Percentiles rank a stretch among this genome's conserved stretches.
Conservation (phyloP, 352 stramenopile species). For the Pythium sp. region DNA sequence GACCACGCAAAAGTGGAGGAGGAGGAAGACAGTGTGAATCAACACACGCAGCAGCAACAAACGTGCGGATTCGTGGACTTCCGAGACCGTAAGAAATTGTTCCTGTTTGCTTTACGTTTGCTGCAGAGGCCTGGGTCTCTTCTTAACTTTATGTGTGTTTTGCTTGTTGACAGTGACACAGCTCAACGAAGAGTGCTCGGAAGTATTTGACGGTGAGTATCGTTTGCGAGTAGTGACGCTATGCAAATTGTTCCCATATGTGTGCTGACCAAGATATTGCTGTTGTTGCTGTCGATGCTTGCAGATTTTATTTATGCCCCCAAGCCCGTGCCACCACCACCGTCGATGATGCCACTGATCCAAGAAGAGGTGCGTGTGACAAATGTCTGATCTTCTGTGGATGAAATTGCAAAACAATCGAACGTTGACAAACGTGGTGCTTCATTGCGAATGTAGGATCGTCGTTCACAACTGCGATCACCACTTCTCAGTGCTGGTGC, state of each 20-base stretch:
- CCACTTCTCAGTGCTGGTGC: background rate
- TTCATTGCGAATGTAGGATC: background rate
- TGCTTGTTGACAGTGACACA: conserved; percentile 10
- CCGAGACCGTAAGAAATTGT: conserved; percentile 13
- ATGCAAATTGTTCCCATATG: background rate
- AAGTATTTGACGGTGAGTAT: conserved; percentile 19
- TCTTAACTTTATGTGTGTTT: background rate
- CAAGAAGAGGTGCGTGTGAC: conserved; percentile 7
- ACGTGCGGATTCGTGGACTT: conserved; percentile 22
- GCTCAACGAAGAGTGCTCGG: conserved; percentile 15
- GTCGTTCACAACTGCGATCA: background rate
- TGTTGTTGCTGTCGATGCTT: background rate
- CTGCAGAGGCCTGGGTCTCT: background rate
- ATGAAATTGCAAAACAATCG: background rate
- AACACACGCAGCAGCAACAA: conserved; percentile 4
- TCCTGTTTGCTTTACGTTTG: background rate
- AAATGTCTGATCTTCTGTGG: background rate
- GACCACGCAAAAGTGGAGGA: background rate
- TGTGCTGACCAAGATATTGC: background rate
- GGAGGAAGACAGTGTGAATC: background rate
- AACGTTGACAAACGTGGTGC: background rate
- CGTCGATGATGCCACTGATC: conserved; percentile 1
- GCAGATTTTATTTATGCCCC: conserved; percentile 15
- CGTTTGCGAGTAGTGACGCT: background rate
- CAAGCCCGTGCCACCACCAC: background rate